Evolutionary conservation across 2,329 filamentous ascomycete species (phyloP).

Genomic region (Apiospora malaysiana): DNA sequence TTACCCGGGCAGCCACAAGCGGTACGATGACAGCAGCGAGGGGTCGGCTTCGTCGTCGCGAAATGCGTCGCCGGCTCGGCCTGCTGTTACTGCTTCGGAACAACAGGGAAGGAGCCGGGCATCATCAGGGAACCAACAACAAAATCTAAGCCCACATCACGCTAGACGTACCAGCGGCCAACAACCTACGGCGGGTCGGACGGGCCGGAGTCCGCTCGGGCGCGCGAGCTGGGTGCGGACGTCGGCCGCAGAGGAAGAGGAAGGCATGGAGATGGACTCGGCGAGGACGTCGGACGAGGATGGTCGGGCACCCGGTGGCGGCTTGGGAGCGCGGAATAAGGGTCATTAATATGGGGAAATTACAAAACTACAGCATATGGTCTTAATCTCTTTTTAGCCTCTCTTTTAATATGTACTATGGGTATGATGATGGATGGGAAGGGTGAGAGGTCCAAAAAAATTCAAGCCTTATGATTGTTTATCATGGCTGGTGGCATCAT

Average conservation of each 20-base stretch:
- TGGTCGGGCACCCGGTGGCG: background rate
- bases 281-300: slow-evolving; percentile 2
- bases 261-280: background rate
- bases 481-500: background rate
- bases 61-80: slow-evolving; percentile 10
- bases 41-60: slow-evolving; percentile 19
- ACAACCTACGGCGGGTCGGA: slow-evolving; percentile 28
- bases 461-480: background rate
- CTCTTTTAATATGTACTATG: background rate
- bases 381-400: background rate
- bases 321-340: background rate
- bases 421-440: background rate
- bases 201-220: slow-evolving; percentile 47
- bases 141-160: background rate
- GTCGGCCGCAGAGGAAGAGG: slow-evolving; percentile 20
- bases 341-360: background rate
- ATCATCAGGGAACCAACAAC: slow-evolving; percentile 24
- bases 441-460: background rate
- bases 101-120: slow-evolving; percentile 26
- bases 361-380: background rate
- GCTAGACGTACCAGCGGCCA: background rate
- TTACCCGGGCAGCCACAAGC: slow-evolving; percentile 26
- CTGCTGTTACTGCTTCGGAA: background rate
- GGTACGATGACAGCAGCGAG: slow-evolving; percentile 28
- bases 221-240: slow-evolving; percentile 42